Conservation (phyloP, 2,329 filamentous ascomycete genomes). For the Hymenotorrendiella dingleyae region DNA sequence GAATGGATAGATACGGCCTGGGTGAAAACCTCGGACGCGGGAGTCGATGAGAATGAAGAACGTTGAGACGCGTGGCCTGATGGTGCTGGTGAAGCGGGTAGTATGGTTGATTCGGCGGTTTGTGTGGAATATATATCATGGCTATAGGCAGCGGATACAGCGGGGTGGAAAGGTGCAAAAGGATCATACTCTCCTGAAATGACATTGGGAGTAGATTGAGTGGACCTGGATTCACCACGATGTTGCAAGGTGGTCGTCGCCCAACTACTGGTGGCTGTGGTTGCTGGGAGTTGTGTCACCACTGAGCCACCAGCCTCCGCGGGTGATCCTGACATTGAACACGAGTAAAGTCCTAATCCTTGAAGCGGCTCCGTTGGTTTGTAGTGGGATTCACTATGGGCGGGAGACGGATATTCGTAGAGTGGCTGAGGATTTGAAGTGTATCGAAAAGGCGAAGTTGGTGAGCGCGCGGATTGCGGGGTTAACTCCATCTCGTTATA, state of each 20-base stretch:
- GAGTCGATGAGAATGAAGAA: slow-evolving; percentile 31
- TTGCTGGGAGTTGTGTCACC: slow-evolving; percentile 18
- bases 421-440: slow-evolving; percentile 25
- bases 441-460: slow-evolving; percentile 27
- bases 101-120: slow-evolving; percentile 29
- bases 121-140: slow-evolving; percentile 42
- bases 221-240: slow-evolving; percentile 21
- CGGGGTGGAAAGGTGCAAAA: slow-evolving; percentile 42
- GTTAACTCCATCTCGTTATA: slow-evolving; percentile 28
- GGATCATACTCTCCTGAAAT: slow-evolving; percentile 46
- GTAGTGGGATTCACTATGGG: slow-evolving; percentile 28
- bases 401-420: slow-evolving; percentile 31
- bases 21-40: slow-evolving; percentile 27
- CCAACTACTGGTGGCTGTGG: slow-evolving; percentile 24
- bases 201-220: slow-evolving; percentile 35
- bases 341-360: slow-evolving; percentile 28
- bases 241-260: slow-evolving; percentile 21
- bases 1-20: slow-evolving; percentile 27
- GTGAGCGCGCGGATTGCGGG: slow-evolving; percentile 29
- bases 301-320: slow-evolving; percentile 19
- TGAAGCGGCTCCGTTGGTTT: slow-evolving; percentile 25
- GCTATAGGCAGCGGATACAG: slow-evolving; percentile 38
- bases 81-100: slow-evolving; percentile 27
- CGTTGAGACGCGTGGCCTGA: slow-evolving; percentile 29
- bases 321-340: slow-evolving; percentile 25